Evolutionary conservation across 2,329 filamentous ascomycete genomes (phyloP), one percentile per base, ranked within the genome.

Genomic region (Aspergillus intermedius): DNA sequence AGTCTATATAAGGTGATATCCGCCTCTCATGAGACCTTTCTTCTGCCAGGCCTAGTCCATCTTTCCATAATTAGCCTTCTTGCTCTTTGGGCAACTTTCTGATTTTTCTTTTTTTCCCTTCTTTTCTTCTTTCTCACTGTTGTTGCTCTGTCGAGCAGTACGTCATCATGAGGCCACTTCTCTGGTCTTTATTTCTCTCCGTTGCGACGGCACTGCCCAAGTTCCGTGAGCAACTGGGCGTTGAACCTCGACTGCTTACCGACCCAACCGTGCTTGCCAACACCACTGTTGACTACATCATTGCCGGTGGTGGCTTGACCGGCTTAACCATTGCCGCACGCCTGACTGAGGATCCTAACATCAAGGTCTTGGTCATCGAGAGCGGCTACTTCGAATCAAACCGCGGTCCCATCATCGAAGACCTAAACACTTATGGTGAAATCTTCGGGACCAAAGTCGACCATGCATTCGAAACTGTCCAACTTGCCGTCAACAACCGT

Each of bases 291-390:
- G 63, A 67, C 52, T 67, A 67, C 52, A 49, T 68, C 17, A 57
- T 67, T 35, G 61, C 60, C 19, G 64, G 64, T 7, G 60, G 64
- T 42, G 63, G 64, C 28, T 40, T 61, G 42, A 56, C 62, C 5
- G 64, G 63, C 13, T 51, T 67, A 3, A 62, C 60, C 1, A 48
- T 62, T n/a, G 57, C 64, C 3, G 52, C 52, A n/a, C 48, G 55
- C 13, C 54, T 65, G 15, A 52, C 54, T 1, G 60, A 63, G 42
- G 51, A 64, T 35, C 51, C 55, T 3, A 55, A 60, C 1, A 51
- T 60, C 41, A 53, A 35, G 1, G 62, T 67, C 13, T 43, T 60
- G 1, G 58, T 64, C 32, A 57, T 67, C n/a, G 64, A 66, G 48
- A 55, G 42, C 1, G 60, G 63, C 8, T 61, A 58, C 50, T 65